Evolutionary conservation across 176 grass and related monocot species (phyloP), one percentile per base, ranked within the genome.

Genomic region (Bothriochloa decipiens): DNA sequence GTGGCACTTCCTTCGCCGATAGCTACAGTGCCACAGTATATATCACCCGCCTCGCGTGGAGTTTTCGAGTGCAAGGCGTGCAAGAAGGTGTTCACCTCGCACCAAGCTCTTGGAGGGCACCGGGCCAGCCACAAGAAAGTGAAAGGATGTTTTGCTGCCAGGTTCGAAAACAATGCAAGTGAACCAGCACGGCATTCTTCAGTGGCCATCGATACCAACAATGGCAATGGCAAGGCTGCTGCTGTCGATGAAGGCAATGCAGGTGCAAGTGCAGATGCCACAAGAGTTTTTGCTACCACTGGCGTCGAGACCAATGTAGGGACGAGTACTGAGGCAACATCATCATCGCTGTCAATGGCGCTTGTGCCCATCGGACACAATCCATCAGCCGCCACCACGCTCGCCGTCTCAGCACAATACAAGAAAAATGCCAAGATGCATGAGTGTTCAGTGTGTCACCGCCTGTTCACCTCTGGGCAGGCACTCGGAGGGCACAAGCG

Each of bases 61-160:
- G 10, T 94, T 79, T 98, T 95, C 70, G 91, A 95, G 65, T 98
- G 96, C 91, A 98, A 95, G 77, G 90, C 90, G 3, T 97, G 95
- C 62, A 95, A 95, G 32, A 98, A 98, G 68, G 92, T 95, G 12
- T 98, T 98, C 80, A 91, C 78, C n/a, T 98, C 96, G 3, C 93
- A 95, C 69, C 96, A 98, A 70, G 96, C 96, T 20, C 91, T 98
- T 3, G 93, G 96, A 7, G 93, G 96, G 0, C 96, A 98, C 78
- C 74, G 96, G 8, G 96, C 96, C 41, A 98, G 96, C 81, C 96
- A 98, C 68, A 98, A 94, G 79, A 98, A 93, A 45, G 92, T 95
- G 13, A 98, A 98, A 77, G 91, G 93, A 0, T 98, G 92, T 74
- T 98, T 93, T 35, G 87, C 91, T 0, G 85, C 81, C 9, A 88